Evolutionary conservation across 805 yeast species (phyloP), one percentile per base, ranked within the genome.

Genomic region (Pichia nanzhaoensis): DNA sequence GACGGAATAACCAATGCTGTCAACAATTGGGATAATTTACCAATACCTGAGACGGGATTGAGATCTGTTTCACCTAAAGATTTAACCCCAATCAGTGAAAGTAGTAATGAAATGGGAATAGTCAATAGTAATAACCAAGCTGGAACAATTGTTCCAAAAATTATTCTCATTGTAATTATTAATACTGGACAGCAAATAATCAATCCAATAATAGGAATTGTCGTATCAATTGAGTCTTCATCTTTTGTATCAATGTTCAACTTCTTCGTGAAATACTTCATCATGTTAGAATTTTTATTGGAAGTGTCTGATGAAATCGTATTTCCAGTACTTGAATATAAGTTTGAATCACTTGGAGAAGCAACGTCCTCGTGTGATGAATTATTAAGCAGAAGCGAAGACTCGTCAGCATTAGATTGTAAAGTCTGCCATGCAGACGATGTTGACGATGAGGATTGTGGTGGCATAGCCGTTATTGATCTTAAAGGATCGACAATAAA

Each of bases 41-140:
- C 98, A 21, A 91, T 90, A 0, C 98, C 98, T 55, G 95, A 83
- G 1, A 91, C 99, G 0, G 99, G 99, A 58, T 91, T 91, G 51
- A 91, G 72, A 64, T 91, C 99, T 0, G 99, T 93, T 61, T 93
- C 98, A 4, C 99, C 99, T 5, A 91, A 68, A 0, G 99, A 97
- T 38, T 98, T 71, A 1, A 93, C 95, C 1, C 95, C 98, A 5
- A 91, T 68, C 1, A 91, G 73, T 0, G 96, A 86, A 37, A 91
- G 71, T 47, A 89, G 66, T 20, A 91, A 66, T 0, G 98, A 95
- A 19, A 93, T 55, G 0, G 82, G 50, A 4, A 91, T 75, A 0
- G 96, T 93, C 0, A 77, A 65, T 0, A 78, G 55, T 32, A 84
- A 71, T 0, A 95, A 78, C 55, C 82, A 82, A 7, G 82, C 53